Percentiles rank a stretch among this genome's conserved stretches.
These are phyloP conservation scores for Knufia petricola DNA, from an alignment of 2,329 filamentous ascomycete species.

Conservation along the genomic window DNA sequence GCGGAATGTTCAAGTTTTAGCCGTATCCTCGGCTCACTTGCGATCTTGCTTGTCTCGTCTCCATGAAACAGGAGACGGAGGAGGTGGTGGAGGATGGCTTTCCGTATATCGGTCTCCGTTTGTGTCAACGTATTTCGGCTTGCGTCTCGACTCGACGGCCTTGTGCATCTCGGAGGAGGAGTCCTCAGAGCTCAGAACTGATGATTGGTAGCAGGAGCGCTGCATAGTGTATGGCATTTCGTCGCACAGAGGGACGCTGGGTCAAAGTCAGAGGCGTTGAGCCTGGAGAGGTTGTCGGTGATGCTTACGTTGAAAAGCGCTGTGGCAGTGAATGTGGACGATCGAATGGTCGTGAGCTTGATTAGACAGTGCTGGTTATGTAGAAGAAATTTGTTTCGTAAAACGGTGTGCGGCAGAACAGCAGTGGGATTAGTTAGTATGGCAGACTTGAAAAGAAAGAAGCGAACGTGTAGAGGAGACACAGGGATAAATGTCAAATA, in stretches of 20 bases:
- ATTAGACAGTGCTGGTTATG: background rate
- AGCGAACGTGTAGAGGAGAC: background rate
- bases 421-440: background rate
- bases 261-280: too few species aligned
- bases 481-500: background rate
- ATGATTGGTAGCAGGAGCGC: constrained; percentile 6
- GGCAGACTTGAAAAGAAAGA: background rate
- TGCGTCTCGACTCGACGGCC: constrained; percentile 1
- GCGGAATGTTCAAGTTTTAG: background rate
- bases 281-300: background rate
- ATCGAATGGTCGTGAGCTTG: background rate
- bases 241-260: background rate
- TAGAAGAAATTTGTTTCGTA: background rate
- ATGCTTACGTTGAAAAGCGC: background rate
- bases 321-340: background rate
- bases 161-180: constrained; percentile 9
- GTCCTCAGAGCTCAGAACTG: constrained; percentile 6
- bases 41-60: constrained; percentile 8
- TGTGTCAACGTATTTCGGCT: constrained; percentile 7
- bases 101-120: constrained; percentile 1
- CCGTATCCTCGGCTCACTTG: background rate
- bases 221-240: constrained; percentile 9
- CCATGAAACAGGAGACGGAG: constrained; percentile 9
- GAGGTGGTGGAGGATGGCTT: constrained; percentile 8
- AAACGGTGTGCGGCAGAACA: background rate